Base-by-base conservation (phyloP, 2,329 filamentous ascomycete species). In the Dactylellina drechsleri region DNA sequence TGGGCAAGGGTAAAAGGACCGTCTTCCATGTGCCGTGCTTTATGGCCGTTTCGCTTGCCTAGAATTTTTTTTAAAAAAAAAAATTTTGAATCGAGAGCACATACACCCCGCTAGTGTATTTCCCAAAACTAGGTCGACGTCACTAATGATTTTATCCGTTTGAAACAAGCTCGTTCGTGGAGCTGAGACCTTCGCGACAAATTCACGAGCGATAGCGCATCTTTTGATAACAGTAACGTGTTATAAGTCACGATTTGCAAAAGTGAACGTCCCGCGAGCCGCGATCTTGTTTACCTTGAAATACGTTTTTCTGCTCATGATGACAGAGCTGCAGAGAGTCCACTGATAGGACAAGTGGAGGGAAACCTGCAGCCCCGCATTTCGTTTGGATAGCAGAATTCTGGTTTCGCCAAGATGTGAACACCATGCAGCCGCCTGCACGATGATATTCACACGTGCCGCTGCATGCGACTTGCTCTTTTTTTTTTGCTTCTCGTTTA, bases 381-480 rank as follows among this genome's bases (percentile, higher is more conserved):
- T 75, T 75, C 50, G 36, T 40, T 54, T 57, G 31, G 56, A 58
- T 57, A 52, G 18, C 50, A 57, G 57, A 64, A 57, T 61, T 58
- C 52, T 28, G 43, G 36, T 60, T 54, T 61, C 58, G 70, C 61
- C 62, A 66, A 74, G 57, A 45, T 62, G 62, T 74, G 70, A 40
- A 54, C 43, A 67, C 31, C 70, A 67, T 74, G 70, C 70, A 74
- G 70, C 70, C 70, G 62, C 61, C 62, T 74, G 70, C 70, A 64
- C 60, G 70, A 62, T 61, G 70, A 66, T 62, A 62, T 66, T 74
- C 70, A 74, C 70, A 74, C 70, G 70, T 74, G 70, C 70, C 70
- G 70, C 70, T 74, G 62, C 62, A 74, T 66, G 70, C 70, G 60
- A 70, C 50, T 45, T 31, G 50, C 31, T 23, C 49, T 45, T 52